Percentiles rank a stretch among this genome's conserved stretches.
These are phyloP conservation scores for Podaxis carcinomalis DNA, from an alignment of 768 basidiomycete species.

Conservation along the genomic window DNA sequence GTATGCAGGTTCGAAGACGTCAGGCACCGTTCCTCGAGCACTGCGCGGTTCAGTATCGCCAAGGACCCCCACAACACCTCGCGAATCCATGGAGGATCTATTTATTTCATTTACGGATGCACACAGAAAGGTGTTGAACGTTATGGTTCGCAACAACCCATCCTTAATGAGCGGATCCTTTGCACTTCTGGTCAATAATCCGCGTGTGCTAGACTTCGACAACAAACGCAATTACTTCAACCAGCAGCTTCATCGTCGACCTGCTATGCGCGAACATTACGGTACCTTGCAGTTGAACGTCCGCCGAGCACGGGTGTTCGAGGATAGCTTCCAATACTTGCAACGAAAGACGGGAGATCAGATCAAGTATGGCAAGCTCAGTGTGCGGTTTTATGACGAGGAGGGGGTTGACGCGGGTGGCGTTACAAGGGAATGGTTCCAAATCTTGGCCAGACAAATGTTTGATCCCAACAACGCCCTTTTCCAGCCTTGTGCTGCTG, in stretches of 20 bases:
- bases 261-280: constrained; percentile 75
- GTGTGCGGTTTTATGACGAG: constrained; percentile 93
- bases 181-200: constrained; percentile 92
- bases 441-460: constrained; percentile 96
- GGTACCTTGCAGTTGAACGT: constrained; percentile 85
- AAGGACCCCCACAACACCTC: constrained; percentile 59
- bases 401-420: constrained; percentile 99
- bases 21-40: constrained; percentile 40
- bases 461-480: constrained; percentile 98
- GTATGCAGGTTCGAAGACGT: constrained; percentile 73
- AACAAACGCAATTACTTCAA: constrained; percentile 98
- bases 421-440: constrained; percentile 98
- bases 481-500: constrained; percentile 97
- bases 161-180: constrained; percentile 98
- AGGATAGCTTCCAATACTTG: constrained; percentile 93
- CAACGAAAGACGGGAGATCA: constrained; percentile 90
- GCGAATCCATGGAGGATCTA: constrained; percentile 82
- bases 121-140: constrained; percentile 90
- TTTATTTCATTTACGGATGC: constrained; percentile 92
- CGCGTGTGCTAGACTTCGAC: constrained; percentile 96
- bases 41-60: constrained; percentile 68
- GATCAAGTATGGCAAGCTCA: constrained; percentile 97
- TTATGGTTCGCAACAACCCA: constrained; percentile 98
- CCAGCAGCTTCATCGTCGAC: constrained; percentile 86
- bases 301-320: constrained; percentile 88